phyloP scores from a whole-genome alignment of 2,329 filamentous ascomycete species.

The Fusarium xylarioides region DNA sequence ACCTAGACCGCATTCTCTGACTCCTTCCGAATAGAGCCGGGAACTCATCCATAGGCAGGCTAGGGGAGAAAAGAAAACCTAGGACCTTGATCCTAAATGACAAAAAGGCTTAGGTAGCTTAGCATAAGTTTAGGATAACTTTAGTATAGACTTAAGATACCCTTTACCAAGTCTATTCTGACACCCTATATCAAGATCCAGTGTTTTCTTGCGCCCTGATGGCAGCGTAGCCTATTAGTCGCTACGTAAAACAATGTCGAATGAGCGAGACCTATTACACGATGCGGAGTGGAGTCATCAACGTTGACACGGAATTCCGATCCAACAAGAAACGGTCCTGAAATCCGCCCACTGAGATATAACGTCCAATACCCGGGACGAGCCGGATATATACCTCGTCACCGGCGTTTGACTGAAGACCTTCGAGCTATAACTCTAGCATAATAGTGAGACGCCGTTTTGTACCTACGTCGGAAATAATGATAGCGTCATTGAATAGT shows the following conservation, averaged over 20 bases:
- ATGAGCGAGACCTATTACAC: not conserved
- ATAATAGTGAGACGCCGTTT: not conserved
- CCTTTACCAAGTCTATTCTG: too few species aligned
- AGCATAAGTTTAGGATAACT: too few species aligned
- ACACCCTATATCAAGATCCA: too few species aligned
- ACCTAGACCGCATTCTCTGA: fast-evolving
- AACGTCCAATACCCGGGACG: not conserved
- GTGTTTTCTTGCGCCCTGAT: too few species aligned
- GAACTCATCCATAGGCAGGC: not conserved
- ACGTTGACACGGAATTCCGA: not conserved
- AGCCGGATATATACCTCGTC: not conserved
- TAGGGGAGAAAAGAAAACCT: too few species aligned
- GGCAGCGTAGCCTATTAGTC: too few species aligned
- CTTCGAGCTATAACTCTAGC: too few species aligned
- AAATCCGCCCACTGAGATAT: too few species aligned
- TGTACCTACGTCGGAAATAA: fast-evolving
- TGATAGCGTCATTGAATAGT: not conserved
- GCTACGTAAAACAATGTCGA: not conserved
- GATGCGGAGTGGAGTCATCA: not conserved
- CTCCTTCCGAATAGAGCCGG: not conserved
- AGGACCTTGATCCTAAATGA: too few species aligned
- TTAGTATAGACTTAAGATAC: too few species aligned
- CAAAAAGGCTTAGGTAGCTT: too few species aligned
- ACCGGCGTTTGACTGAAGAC: not conserved
- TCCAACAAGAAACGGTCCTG: fast-evolving